phyloP scores from a whole-genome alignment of 2,329 filamentous ascomycete species.

The Elsinoe fawcettii region DNA sequence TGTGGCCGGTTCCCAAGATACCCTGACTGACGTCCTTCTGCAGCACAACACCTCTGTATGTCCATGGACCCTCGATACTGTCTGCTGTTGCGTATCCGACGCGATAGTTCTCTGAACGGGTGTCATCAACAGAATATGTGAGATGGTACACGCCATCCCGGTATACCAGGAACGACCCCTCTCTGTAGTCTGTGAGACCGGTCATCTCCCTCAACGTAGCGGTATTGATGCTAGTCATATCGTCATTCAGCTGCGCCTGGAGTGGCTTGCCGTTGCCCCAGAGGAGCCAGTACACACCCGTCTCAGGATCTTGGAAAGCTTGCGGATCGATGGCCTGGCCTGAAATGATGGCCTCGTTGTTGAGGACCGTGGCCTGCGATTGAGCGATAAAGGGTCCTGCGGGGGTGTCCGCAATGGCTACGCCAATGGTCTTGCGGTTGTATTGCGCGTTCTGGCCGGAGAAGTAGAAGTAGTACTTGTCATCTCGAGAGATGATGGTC shows the following conservation, averaged over 20 bases:
- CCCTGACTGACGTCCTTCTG: constrained; percentile 36
- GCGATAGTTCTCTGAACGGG: constrained; percentile 39
- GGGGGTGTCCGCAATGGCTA: constrained; percentile 23
- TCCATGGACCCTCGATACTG: constrained; percentile 37
- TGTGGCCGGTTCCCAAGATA: constrained; percentile 42
- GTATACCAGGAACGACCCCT: constrained; percentile 39
- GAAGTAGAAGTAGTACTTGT: constrained; percentile 29
- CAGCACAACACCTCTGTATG: constrained; percentile 39
- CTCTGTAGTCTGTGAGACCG: constrained; percentile 39
- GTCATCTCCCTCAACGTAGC: constrained; percentile 29
- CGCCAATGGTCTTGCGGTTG: constrained; percentile 26
- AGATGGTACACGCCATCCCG: constrained; percentile 41
- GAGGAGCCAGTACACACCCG: constrained; percentile 25
- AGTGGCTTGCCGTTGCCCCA: constrained; percentile 36
- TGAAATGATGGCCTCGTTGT: constrained; percentile 23
- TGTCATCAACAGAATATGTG: constrained; percentile 45
- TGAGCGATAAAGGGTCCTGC: constrained; percentile 25
- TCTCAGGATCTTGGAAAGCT: constrained; percentile 23
- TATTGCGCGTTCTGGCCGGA: constrained; percentile 26
- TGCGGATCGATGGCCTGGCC: constrained; percentile 26
- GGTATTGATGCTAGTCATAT: constrained; percentile 41
- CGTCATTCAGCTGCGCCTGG: constrained; percentile 37
- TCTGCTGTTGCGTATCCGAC: constrained; percentile 41
- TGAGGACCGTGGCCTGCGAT: constrained; percentile 23
- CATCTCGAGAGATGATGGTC: constrained; percentile 22